A percentile compares a stretch with the other conserved stretches of the same genome.
These are phyloP conservation scores for Taxawa tesnikishii DNA, from an alignment of 2,329 filamentous ascomycete species.

Conservation along the genomic window DNA sequence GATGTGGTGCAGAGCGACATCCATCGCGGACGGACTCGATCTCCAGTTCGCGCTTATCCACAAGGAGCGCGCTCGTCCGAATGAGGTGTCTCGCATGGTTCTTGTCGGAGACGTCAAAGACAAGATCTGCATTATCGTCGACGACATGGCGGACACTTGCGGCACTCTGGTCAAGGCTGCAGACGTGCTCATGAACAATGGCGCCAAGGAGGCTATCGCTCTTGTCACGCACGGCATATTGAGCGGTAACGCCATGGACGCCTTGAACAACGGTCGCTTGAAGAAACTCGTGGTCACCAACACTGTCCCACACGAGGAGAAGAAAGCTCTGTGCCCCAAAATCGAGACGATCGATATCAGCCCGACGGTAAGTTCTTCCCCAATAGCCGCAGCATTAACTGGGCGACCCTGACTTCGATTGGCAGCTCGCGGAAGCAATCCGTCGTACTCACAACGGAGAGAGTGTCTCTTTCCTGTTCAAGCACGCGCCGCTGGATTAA, in stretches of 20 bases:
- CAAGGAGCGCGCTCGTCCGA: constrained; percentile 85
- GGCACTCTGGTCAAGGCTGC: constrained; percentile 82
- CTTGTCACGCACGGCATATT: constrained; percentile 94
- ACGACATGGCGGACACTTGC: constrained; percentile 97
- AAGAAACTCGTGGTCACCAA: constrained; percentile 81
- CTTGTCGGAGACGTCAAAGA: constrained; percentile 89
- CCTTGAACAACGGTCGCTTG: constrained; percentile 65
- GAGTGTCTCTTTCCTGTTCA: constrained; percentile 56
- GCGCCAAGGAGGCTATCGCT: constrained; percentile 77
- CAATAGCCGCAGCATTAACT: background rate
- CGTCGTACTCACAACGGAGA: constrained; percentile 57
- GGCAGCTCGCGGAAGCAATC: constrained; percentile 53
- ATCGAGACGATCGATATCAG: constrained; percentile 88
- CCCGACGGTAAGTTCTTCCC: constrained; percentile 46
- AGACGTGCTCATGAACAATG: constrained; percentile 74
- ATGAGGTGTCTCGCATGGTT: constrained; percentile 86
- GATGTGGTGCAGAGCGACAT: constrained; percentile 53
- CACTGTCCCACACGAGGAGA: constrained; percentile 70
- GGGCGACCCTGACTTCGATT: background rate
- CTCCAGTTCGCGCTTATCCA: constrained; percentile 89
- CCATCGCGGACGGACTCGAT: constrained; percentile 84
- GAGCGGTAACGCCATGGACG: constrained; percentile 77
- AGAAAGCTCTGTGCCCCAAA: constrained; percentile 64
- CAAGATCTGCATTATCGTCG: constrained; percentile 89
- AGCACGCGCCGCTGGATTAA: constrained; percentile 43